Percentiles rank a stretch among this genome's conserved stretches.
Evolutionary conservation across 495 filamentous ascomycete species (phyloP).

Genomic region (Aspergillus baeticus): DNA sequence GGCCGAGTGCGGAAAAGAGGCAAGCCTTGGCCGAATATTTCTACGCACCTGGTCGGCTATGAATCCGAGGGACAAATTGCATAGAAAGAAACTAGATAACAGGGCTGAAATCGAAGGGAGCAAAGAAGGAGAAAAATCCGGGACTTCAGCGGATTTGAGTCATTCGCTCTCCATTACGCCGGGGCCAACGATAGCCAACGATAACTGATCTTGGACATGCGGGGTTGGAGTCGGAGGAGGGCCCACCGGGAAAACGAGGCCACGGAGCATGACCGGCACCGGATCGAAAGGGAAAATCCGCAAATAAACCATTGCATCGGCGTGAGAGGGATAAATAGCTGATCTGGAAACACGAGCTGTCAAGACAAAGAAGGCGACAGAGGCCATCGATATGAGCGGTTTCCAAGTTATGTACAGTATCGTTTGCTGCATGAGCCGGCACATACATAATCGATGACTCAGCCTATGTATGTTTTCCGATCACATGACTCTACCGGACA

Average conservation of each 20-base stretch:
- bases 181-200: background rate
- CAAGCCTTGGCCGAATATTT: background rate
- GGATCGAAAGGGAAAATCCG: too few species aligned
- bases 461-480: too few species aligned
- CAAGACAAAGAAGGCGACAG: too few species aligned
- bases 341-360: too few species aligned
- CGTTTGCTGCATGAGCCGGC: too few species aligned
- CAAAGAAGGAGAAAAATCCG: conserved; percentile 14
- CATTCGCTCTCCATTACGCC: background rate
- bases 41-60: conserved; percentile 1
- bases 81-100: background rate
- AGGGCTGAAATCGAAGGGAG: background rate
- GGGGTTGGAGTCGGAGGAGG: conserved; percentile 10
- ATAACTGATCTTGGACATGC: conserved; percentile 2
- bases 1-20: background rate
- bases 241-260: background rate
- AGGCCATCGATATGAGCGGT: too few species aligned
- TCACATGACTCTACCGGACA: too few species aligned
- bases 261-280: too few species aligned
- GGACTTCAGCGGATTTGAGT: conserved; percentile 10
- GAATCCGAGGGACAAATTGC: background rate
- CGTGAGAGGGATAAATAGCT: too few species aligned
- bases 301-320: too few species aligned
- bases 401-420: too few species aligned
- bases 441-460: too few species aligned